Percentiles rank a stretch among this genome's conserved stretches.
phyloP scores from a whole-genome alignment of 2,329 filamentous ascomycete genomes.

The Orbilia brochopaga region DNA sequence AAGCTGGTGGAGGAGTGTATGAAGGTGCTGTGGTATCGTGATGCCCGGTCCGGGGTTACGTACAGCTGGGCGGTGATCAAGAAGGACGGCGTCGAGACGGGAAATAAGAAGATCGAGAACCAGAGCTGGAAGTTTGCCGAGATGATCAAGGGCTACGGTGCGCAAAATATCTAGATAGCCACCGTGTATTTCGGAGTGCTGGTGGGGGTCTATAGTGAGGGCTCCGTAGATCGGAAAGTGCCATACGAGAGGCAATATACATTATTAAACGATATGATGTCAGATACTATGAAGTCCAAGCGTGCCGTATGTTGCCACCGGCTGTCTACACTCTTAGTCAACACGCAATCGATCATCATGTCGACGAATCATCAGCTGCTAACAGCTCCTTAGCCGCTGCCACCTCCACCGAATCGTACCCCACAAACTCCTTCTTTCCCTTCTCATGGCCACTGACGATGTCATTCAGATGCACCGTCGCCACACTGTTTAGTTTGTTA shows the following conservation, averaged over 20 bases:
- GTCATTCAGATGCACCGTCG: slow-evolving; percentile 76
- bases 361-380: slow-evolving; percentile 60
- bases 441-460: slow-evolving; percentile 71
- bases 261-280: slow-evolving; percentile 5
- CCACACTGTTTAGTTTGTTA: slow-evolving; percentile 72
- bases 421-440: slow-evolving; percentile 71
- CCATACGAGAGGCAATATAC: background rate
- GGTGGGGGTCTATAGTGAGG: background rate
- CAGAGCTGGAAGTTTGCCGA: slow-evolving; percentile 97
- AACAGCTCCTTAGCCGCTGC: slow-evolving; percentile 73
- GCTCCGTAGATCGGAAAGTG: background rate
- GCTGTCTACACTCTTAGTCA: too few species aligned
- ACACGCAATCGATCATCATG: background rate
- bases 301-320: background rate
- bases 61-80: slow-evolving; percentile 92
- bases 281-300: background rate
- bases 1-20: slow-evolving; percentile 87
- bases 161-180: slow-evolving; percentile 67
- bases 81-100: slow-evolving; percentile 83
- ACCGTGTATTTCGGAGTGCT: background rate
- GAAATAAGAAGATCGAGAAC: slow-evolving; percentile 85
- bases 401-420: slow-evolving; percentile 74
- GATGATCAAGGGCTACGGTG: slow-evolving; percentile 91
- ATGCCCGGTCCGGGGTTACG: slow-evolving; percentile 86
- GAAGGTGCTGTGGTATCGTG: slow-evolving; percentile 97